Conservation (phyloP, 1,139 yeast genomes). For the Hyphopichia buzzinii region DNA sequence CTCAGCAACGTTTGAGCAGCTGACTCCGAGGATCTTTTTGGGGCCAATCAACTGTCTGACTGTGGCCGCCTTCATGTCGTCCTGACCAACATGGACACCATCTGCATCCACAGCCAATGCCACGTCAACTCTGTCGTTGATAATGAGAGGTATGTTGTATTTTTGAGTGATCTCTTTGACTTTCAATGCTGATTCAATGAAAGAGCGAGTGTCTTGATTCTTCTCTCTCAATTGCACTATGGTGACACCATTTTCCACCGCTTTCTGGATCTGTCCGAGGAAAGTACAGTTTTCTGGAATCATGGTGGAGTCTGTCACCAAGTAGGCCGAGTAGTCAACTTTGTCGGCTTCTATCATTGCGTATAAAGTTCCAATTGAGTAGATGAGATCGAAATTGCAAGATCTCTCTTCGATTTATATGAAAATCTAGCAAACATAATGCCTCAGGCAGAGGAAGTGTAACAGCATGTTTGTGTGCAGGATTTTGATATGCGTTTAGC, state of each 20-base stretch:
- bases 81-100: conserved; percentile 93
- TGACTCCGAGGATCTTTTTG: conserved; percentile 75
- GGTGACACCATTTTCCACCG: conserved; percentile 73
- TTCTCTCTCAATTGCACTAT: conserved; percentile 86
- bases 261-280: conserved; percentile 56
- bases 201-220: conserved; percentile 62
- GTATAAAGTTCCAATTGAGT: no score
- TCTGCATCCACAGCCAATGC: conserved; percentile 90
- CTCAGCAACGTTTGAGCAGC: conserved; percentile 62
- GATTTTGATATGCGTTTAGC: conserved; percentile 1
- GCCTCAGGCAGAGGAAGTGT: neutral
- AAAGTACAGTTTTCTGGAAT: conserved; percentile 64
- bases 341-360: conserved; percentile 4
- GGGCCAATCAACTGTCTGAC: conserved; percentile 70
- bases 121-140: conserved; percentile 86
- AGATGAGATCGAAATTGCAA: no score
- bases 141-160: conserved; percentile 71
- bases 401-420: no score
- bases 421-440: no score
- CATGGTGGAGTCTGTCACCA: conserved; percentile 82
- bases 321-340: conserved; percentile 64
- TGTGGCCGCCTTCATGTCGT: conserved; percentile 68
- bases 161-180: conserved; percentile 62
- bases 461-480: neutral
- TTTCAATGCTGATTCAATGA: conserved; percentile 57